Base-by-base conservation (phyloP, 768 basidiomycete genomes). In the Boletus barrowsii region DNA sequence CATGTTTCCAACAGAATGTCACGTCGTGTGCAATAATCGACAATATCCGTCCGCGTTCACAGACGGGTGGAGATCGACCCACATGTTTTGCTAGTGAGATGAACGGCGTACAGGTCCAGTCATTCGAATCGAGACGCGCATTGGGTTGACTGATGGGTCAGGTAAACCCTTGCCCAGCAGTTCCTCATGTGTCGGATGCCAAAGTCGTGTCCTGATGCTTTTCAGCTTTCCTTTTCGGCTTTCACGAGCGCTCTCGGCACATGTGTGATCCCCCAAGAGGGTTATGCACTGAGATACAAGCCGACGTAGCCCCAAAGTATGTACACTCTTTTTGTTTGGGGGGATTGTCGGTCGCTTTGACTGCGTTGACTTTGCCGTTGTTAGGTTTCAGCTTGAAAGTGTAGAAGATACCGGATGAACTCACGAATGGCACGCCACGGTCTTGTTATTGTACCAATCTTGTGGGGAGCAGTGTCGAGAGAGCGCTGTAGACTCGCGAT, bases 371-470 rank as follows among this genome's bases (percentile, higher is more conserved):
- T 39, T 72, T 44, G 9, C 55, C 55, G 10, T 46, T 64, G 68
- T 88, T 89, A 47, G 68, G 57, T 70, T 77, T 84, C 47, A 87
- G 75, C 70, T 90, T 88, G 18, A 85, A 87, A 30, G 84, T 87
- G 68, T 81, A 86, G 74, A 82, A 87, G 61, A 92, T 77, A 18
- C 79, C 46, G 82, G 47, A 80, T 78, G 62, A 82, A 86, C 57
- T 79, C 78, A 52, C 71, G 71, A 62, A 90, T 82, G 29, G 84
- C 86, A 24, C 73, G 68, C 5, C 86, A 52, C 80, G 82, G 57
- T 85, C 81, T 44, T 67, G 70, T 89, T 88, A 64, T 42, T 1
- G 32, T 53, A 56, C 57, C 50, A 42, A 8, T 59, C 52, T 57
- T 56, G 45, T 5, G 2, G 32, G n/a, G 20, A 33, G 40, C 10